These are phyloP conservation scores for Eragrostis curvula DNA, from an alignment of 176 grass and related monocot species.

Conservation along the genomic window DNA sequence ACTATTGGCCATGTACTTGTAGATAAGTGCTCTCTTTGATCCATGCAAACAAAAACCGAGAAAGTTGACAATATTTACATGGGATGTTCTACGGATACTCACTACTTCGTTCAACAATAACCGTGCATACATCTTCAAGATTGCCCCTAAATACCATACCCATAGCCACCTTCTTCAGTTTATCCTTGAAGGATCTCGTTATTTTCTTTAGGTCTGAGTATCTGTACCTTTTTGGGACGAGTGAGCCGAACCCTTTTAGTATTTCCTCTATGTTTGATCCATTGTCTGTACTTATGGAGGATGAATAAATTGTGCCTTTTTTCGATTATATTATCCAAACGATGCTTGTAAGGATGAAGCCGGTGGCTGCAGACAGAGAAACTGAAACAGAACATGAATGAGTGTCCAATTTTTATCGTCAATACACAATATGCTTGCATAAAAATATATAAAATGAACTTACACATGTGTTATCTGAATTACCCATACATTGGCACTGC, in stretches of 20 bases:
- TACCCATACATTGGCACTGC: no score
- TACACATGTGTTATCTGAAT: no score
- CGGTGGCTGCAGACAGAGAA: no score
- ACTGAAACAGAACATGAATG: no score
- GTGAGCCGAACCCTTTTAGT: constrained; percentile 38
- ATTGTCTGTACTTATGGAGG: no score
- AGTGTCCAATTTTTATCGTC: no score
- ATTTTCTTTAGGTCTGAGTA: constrained; percentile 63
- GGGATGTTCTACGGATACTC: constrained; percentile 55
- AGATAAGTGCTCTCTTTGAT: constrained; percentile 57
- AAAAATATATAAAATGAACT: no score
- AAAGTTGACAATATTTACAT: constrained; percentile 58
- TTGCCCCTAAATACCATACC: constrained; percentile 51
- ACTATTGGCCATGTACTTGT: constrained; percentile 69
- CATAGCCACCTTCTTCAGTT: constrained; percentile 67
- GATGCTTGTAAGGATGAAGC: no score
- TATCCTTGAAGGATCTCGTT: constrained; percentile 50
- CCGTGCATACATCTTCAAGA: constrained; percentile 31
- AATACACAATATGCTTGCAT: no score
- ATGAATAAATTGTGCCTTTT: no score
- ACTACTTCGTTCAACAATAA: constrained; percentile 54
- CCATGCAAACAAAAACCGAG: constrained; percentile 58
- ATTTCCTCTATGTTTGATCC: constrained; percentile 39
- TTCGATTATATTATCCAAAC: no score
- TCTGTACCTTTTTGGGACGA: constrained; percentile 48